Evolutionary conservation across 495 filamentous ascomycete genomes (phyloP), one percentile per base, ranked within the genome.

Genomic region (Aspergillus campestris): DNA sequence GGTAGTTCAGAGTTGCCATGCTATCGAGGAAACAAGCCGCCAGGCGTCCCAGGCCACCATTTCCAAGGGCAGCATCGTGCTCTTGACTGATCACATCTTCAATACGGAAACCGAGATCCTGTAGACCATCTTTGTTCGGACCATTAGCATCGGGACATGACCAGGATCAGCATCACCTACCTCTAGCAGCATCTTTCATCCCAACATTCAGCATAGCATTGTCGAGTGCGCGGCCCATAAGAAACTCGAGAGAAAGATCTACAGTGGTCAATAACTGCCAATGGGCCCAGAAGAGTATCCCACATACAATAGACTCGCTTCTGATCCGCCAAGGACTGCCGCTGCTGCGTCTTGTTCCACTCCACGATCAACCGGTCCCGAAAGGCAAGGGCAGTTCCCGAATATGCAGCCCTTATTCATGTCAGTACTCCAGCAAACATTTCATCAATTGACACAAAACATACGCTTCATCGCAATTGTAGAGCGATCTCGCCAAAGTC

Each of bases 121-220:
- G 60, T 31, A 98, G 74, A 51, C 94, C 92, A 50, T 86, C 86
- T 87, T 40, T 29, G 11, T 5, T 35, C 6, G 49, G 35, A 13
- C 27, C 15, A 14, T 50, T 15, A 43, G 31, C 31, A 35, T 12
- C 12, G 4, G 18, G 18, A 24, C 2, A 24, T 24, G 1, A 24
- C 18, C 4, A 4, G 4, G 18, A 24, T 24, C 18, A 24, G 18
- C 1, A 24, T 24, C 4, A 2, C 61, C 32, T 69, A 88, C 86
- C 78, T 68, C 79, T 80, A 14, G 92, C 92, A 41, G 82, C 66
- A 57, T 87, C 79, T 66, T 98, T 98, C 69, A 87, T 71, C 8
- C 85, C 87, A 42, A 92, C 76, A 57, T 98, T 98, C 44, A 98
- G 78, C 87, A 98, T 96, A 29, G 94, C 89, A 82, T 98, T 98